Conservation (phyloP, 2,329 filamentous ascomycete species). For the Neonectria punicea region DNA sequence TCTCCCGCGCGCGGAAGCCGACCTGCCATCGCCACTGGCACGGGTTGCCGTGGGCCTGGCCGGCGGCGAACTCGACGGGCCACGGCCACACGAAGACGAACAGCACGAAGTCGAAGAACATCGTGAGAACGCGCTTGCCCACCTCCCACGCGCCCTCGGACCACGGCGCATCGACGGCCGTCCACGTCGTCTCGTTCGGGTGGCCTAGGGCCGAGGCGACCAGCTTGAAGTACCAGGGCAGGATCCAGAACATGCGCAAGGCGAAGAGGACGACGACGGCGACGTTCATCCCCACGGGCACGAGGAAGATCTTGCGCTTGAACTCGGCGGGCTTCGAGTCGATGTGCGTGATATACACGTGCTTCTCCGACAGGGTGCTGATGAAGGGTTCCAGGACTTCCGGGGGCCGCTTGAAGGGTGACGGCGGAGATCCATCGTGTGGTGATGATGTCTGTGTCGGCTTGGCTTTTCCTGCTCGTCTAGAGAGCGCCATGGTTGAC, state of each 20-base stretch:
- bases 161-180: slow-evolving; percentile 66
- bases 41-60: slow-evolving; percentile 68
- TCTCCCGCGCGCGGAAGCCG: slow-evolving; percentile 82
- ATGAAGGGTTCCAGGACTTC: slow-evolving; percentile 73
- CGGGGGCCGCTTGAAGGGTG: slow-evolving; percentile 76
- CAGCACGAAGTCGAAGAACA: slow-evolving; percentile 79
- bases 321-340: slow-evolving; percentile 75
- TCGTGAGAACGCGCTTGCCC: slow-evolving; percentile 67
- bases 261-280: slow-evolving; percentile 71
- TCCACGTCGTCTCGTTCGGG: slow-evolving; percentile 73
- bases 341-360: slow-evolving; percentile 87
- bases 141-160: slow-evolving; percentile 66
- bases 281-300: slow-evolving; percentile 82
- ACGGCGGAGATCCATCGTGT: slow-evolving; percentile 56
- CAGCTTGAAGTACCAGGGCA: slow-evolving; percentile 78
- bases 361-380: slow-evolving; percentile 70
- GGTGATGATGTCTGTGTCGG: slow-evolving; percentile 34
- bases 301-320: slow-evolving; percentile 85
- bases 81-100: slow-evolving; percentile 76
- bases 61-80: slow-evolving; percentile 78
- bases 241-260: slow-evolving; percentile 74
- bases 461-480: slow-evolving; percentile 49
- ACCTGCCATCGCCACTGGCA: slow-evolving; percentile 77
- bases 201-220: slow-evolving; percentile 72
- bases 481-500: slow-evolving; percentile 47